These are phyloP conservation scores for Elongisporangium prolatum DNA, from an alignment of 352 stramenopile genomes.

Conservation along the genomic window DNA sequence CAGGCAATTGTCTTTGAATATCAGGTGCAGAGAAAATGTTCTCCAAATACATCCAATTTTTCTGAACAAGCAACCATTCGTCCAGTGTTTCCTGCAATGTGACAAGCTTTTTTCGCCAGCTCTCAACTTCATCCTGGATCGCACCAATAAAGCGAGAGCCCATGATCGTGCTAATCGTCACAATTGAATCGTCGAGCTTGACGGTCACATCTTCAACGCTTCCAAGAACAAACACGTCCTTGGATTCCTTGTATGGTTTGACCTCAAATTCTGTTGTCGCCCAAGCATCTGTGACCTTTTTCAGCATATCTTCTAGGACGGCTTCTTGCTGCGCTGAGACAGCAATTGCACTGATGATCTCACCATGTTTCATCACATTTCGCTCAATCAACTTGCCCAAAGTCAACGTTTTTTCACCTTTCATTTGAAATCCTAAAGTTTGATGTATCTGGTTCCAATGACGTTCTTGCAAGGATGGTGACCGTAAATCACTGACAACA, in stretches of 20 bases:
- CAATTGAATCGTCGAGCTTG: constrained; percentile 91
- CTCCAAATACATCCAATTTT: constrained; percentile 88
- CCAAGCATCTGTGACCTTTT: constrained; percentile 91
- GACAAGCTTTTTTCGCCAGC: constrained; percentile 82
- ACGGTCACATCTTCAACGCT: constrained; percentile 89
- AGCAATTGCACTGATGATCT: constrained; percentile 82
- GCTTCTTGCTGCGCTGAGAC: constrained; percentile 87
- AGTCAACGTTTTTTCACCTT: constrained; percentile 72
- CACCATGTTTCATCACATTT: constrained; percentile 84
- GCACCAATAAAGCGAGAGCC: constrained; percentile 88
- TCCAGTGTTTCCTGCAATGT: constrained; percentile 83
- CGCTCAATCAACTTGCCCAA: constrained; percentile 82
- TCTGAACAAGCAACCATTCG: constrained; percentile 86
- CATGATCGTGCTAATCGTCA: constrained; percentile 92
- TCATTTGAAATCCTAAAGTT: constrained; percentile 88
- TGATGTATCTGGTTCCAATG: constrained; percentile 74
- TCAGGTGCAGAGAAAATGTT: constrained; percentile 88
- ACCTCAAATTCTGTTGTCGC: constrained; percentile 89
- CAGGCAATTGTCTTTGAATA: constrained; percentile 88
- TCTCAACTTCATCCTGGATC: constrained; percentile 88
- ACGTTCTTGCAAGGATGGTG: constrained; percentile 58
- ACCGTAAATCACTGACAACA: constrained; percentile 69
- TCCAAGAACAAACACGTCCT: constrained; percentile 91
- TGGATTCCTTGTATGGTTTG: constrained; percentile 91
- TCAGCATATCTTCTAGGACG: constrained; percentile 91